Conservation (phyloP, 345 rosid genomes). For the Aegle marmelos region DNA sequence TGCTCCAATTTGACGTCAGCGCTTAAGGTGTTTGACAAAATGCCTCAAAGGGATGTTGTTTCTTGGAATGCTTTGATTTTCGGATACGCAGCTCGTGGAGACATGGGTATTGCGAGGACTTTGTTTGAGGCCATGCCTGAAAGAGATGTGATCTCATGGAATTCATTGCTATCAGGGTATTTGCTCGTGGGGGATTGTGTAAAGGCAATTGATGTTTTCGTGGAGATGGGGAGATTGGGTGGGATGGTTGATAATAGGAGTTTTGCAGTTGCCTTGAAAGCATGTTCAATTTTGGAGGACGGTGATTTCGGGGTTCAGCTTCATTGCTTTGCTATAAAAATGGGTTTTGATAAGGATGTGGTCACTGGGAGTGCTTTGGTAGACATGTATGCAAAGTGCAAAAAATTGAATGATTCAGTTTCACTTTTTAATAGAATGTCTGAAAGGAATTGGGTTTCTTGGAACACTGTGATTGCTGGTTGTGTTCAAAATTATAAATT, state of each 20-base stretch:
- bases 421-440: constrained; percentile 55
- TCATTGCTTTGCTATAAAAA: constrained; percentile 53
- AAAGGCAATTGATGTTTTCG: constrained; percentile 44
- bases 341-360: constrained; percentile 61
- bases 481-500: constrained; percentile 62
- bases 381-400: constrained; percentile 89
- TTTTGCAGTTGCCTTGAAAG: constrained; percentile 64
- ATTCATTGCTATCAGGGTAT: constrained; percentile 80
- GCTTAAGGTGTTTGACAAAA: constrained; percentile 59
- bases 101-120: constrained; percentile 45
- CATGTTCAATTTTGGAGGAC: constrained; percentile 49
- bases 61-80: constrained; percentile 72
- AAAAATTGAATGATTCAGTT: constrained; percentile 52
- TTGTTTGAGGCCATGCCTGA: constrained; percentile 56
- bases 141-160: constrained; percentile 87
- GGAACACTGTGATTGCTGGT: constrained; percentile 88
- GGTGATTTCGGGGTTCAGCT: constrained; percentile 56
- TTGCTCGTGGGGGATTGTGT: constrained; percentile 48
- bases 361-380: constrained; percentile 76
- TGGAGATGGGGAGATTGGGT: constrained; percentile 53
- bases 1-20: constrained; percentile 49
- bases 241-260: constrained; percentile 47
- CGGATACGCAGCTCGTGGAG: constrained; percentile 50
- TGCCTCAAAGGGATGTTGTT: constrained; percentile 59
- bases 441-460: constrained; percentile 67